Evolutionary conservation across 345 rosid genomes (phyloP).

Genomic region (Syzygium grande): DNA sequence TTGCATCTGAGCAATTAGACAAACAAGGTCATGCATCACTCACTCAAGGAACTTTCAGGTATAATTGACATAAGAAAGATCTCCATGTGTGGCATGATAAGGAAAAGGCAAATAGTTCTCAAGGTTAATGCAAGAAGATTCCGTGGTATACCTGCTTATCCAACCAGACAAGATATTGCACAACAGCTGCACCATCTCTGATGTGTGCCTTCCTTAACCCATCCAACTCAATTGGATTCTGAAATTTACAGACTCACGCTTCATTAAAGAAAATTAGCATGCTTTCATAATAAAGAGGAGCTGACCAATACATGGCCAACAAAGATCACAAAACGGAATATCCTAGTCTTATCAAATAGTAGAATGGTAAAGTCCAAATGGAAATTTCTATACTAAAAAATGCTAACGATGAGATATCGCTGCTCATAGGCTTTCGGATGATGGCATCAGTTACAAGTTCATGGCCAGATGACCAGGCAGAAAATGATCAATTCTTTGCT

Average conservation of each 20-base stretch:
- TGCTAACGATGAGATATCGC: not conserved
- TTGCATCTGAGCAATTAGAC: slow-evolving; percentile 58
- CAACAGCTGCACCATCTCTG: slow-evolving; percentile 98
- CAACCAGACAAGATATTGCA: slow-evolving; percentile 89
- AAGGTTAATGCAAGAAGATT: not conserved
- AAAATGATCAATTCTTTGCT: not conserved
- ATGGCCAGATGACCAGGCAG: not conserved
- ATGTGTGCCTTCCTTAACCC: slow-evolving; percentile 84
- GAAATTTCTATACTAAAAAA: not conserved
- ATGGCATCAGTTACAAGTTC: not conserved
- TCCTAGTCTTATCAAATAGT: not conserved
- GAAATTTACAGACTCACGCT: not conserved
- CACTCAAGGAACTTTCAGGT: not conserved
- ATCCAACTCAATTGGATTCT: slow-evolving; percentile 88
- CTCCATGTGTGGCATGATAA: not conserved
- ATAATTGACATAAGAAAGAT: not conserved
- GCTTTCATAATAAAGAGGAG: not conserved
- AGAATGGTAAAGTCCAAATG: not conserved
- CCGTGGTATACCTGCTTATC: slow-evolving; percentile 57
- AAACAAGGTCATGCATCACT: slow-evolving; percentile 5
- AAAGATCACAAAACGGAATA: not conserved
- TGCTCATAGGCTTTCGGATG: not conserved
- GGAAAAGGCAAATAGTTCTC: not conserved
- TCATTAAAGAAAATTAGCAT: not conserved
- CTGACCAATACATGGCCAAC: not conserved